Percentiles rank a stretch among this genome's conserved stretches.
These are phyloP conservation scores for Senecio squalidus DNA, from an alignment of 140 eudicot species.

Conservation along the genomic window DNA sequence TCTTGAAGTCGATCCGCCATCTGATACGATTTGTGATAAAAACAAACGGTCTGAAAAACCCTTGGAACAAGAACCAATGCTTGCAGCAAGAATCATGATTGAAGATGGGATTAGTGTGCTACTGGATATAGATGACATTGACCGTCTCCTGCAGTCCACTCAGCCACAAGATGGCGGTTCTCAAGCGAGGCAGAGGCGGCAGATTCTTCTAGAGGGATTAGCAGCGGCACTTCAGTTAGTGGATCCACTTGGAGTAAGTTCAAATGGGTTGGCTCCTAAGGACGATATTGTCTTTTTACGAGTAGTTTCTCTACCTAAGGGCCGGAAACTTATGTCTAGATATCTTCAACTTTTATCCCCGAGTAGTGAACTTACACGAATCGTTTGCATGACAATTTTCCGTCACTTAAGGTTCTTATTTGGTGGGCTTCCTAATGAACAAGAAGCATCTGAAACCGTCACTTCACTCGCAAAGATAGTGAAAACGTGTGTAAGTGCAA, in stretches of 20 bases:
- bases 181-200: constrained; percentile 69
- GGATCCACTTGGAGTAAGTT: constrained; percentile 80
- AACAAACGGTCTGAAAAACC: constrained; percentile 52
- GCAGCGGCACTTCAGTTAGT: constrained; percentile 93
- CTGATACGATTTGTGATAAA: constrained; percentile 50
- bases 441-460: constrained; percentile 48
- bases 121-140: constrained; percentile 86
- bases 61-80: constrained; percentile 89
- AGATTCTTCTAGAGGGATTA: constrained; percentile 69
- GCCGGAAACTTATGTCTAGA: constrained; percentile 74
- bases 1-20: constrained; percentile 60
- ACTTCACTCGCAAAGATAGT: constrained; percentile 50
- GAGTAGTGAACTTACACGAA: constrained; percentile 72
- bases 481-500: constrained; percentile 41
- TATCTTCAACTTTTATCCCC: constrained; percentile 69
- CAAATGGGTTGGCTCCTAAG: constrained; percentile 53
- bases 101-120: constrained; percentile 79
- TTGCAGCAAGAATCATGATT: constrained; percentile 85
- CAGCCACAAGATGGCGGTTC: constrained; percentile 89
- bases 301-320: constrained; percentile 74
- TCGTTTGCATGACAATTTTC: constrained; percentile 91
- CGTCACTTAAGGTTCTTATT: constrained; percentile 79
- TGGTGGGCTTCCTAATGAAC: constrained; percentile 69
- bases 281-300: constrained; percentile 85
- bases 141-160: constrained; percentile 62